Conservation (phyloP, 495 filamentous ascomycete species). For the Aspergillus asperescens region DNA sequence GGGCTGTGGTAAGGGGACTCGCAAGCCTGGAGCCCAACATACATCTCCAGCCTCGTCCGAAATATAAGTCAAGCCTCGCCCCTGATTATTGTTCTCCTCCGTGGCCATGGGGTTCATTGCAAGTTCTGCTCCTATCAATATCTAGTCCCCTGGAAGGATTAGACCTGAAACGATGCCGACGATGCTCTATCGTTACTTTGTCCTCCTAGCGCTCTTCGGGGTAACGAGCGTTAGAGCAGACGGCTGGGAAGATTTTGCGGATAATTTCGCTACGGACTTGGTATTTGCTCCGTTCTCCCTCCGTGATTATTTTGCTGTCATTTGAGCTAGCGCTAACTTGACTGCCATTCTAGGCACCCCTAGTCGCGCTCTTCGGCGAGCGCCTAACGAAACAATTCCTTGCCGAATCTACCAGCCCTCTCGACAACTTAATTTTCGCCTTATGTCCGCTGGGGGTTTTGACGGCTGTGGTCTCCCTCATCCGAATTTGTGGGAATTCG, state of each 20-base stretch:
- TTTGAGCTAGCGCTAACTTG: background rate
- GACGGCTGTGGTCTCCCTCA: conserved; percentile 48
- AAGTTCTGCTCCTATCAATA: background rate
- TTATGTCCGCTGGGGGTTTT: conserved; percentile 51
- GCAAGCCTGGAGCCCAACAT: background rate
- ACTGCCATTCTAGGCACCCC: conserved; percentile 29
- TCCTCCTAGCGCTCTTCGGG: conserved; percentile 19
- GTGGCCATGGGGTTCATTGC: background rate
- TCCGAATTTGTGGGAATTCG: conserved; percentile 48
- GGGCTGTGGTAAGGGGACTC: background rate
- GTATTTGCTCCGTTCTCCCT: conserved; percentile 15
- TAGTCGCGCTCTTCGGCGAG: conserved; percentile 54
- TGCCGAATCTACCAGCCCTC: conserved; percentile 42
- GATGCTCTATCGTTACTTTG: conserved; percentile 12
- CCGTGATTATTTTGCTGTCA: background rate
- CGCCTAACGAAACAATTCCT: conserved; percentile 54
- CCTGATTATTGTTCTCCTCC: background rate
- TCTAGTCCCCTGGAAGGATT: background rate
- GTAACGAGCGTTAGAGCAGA: conserved; percentile 20
- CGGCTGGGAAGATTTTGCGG: conserved; percentile 47
- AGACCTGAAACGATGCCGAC: background rate
- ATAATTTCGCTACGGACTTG: conserved; percentile 48
- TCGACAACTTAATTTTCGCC: conserved; percentile 52
- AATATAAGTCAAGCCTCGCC: background rate
- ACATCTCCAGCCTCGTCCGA: background rate